Percentiles rank a stretch among this genome's conserved stretches.
Conservation (phyloP, 306 rosid genomes). For the Quercus gilva region DNA sequence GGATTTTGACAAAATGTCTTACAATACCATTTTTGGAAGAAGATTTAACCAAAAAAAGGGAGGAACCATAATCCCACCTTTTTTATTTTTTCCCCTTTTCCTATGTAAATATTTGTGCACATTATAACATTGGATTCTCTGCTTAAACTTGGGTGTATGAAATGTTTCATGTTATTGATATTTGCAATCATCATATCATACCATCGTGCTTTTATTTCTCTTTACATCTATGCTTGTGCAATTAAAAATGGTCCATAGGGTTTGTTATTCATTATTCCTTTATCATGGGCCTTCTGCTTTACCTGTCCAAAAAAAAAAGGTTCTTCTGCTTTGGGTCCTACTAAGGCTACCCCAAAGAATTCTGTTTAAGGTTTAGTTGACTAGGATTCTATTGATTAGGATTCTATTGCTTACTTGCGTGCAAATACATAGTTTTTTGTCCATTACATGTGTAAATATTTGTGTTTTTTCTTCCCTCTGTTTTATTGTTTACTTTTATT, state of each 20-base stretch:
- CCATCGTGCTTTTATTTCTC: neutral
- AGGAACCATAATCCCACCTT: neutral
- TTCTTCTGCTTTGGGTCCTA: neutral
- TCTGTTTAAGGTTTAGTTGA: neutral
- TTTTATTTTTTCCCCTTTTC: neutral
- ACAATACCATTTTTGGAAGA: neutral
- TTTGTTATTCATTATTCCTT: neutral
- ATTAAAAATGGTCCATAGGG: neutral
- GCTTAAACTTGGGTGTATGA: neutral
- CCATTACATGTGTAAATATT: conserved; percentile 7
- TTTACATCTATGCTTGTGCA: neutral
- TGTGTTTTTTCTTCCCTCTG: neutral
- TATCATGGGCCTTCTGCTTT: neutral
- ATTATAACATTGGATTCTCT: neutral
- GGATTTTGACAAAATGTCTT: neutral
- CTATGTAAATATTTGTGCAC: neutral
- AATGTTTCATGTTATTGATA: neutral
- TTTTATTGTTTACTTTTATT: neutral
- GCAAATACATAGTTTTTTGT: conserved; percentile 12
- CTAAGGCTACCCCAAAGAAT: neutral
- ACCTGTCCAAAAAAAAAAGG: neutral
- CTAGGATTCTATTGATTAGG: conserved; percentile 1
- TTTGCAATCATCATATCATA: conserved; percentile 6
- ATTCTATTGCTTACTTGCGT: conserved; percentile 20
- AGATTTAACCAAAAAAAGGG: neutral